A percentile compares a stretch with the other conserved stretches of the same genome.
These are phyloP conservation scores for Phlebopus sp. DNA, from an alignment of 1,284 basidiomycete species.

Conservation along the genomic window DNA sequence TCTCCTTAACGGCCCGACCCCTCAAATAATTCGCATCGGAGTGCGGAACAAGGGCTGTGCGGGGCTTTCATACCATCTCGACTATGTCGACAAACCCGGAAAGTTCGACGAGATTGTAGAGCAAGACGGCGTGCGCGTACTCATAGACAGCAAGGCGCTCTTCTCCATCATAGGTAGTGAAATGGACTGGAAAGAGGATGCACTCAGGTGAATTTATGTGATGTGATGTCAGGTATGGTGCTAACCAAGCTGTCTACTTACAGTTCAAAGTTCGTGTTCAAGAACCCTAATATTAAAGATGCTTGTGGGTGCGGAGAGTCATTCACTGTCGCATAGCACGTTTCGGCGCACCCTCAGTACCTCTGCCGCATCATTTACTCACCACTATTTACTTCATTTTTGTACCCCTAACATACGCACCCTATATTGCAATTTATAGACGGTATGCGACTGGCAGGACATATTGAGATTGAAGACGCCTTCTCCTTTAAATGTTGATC, in stretches of 20 bases:
- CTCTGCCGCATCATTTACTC: conserved; percentile 10
- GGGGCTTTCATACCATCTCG: conserved; percentile 94
- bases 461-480: conserved; percentile 4
- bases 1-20: conserved; percentile 77
- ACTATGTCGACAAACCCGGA: conserved; percentile 89
- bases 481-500: conserved; percentile 5
- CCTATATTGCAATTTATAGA: conserved; percentile 12
- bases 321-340: conserved; percentile 56
- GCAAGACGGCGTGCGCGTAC: conserved; percentile 89
- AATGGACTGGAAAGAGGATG: conserved; percentile 98
- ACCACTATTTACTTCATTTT: conserved; percentile 3
- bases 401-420: conserved; percentile 32
- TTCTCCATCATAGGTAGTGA: conserved; percentile 98
- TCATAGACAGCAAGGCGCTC: conserved; percentile 96
- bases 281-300: conserved; percentile 88
- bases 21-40: conserved; percentile 91
- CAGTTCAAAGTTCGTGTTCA: conserved; percentile 90
- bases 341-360: conserved; percentile 3
- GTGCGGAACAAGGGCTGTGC: conserved; percentile 99
- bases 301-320: conserved; percentile 95
- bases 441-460: background rate
- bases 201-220: conserved; percentile 60
- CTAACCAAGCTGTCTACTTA: conserved; percentile 4
- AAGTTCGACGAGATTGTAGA: conserved; percentile 98
- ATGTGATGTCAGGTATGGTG: background rate